Conservation (phyloP, 768 basidiomycete genomes). For the Mycena venus region DNA sequence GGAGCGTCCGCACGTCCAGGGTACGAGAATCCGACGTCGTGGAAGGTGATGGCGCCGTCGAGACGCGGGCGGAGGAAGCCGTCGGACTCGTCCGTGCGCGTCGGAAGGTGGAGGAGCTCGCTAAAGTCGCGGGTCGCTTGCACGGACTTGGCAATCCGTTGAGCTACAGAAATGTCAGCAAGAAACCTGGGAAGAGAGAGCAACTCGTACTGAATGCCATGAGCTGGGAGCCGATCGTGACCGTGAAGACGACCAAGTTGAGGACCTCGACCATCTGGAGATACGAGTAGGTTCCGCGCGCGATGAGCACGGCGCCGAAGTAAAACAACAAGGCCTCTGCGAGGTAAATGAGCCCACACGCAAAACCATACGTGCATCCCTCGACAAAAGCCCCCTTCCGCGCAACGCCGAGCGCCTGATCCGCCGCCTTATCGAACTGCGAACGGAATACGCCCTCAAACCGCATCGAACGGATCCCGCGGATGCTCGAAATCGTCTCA, state of each 20-base stretch:
- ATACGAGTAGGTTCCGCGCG: constrained; percentile 86
- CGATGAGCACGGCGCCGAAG: constrained; percentile 89
- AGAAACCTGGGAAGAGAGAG: constrained; percentile 1
- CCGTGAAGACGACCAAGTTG: constrained; percentile 92
- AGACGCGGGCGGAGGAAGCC: constrained; percentile 79
- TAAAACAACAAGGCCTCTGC: constrained; percentile 95
- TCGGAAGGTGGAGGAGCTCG: constrained; percentile 71
- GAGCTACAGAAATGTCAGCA: constrained; percentile 54
- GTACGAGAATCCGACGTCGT: constrained; percentile 86
- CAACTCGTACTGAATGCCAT: constrained; percentile 88
- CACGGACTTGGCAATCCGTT: constrained; percentile 88
- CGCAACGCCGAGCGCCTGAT: constrained; percentile 74
- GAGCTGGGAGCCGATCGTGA: constrained; percentile 91
- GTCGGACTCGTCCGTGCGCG: constrained; percentile 76
- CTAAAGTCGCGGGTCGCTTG: constrained; percentile 88
- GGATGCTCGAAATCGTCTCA: constrained; percentile 86
- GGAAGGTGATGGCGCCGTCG: constrained; percentile 76
- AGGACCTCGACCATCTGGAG: constrained; percentile 91
- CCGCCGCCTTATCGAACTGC: constrained; percentile 76
- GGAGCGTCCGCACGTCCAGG: constrained; percentile 81
- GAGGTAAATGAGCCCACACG: constrained; percentile 87
- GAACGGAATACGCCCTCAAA: constrained; percentile 78
- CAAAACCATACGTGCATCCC: constrained; percentile 86
- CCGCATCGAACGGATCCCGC: constrained; percentile 90
- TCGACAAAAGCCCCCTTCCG: constrained; percentile 86